These are phyloP conservation scores for Fusarium foetens DNA, from an alignment of 2,329 filamentous ascomycete genomes.

Conservation along the genomic window DNA sequence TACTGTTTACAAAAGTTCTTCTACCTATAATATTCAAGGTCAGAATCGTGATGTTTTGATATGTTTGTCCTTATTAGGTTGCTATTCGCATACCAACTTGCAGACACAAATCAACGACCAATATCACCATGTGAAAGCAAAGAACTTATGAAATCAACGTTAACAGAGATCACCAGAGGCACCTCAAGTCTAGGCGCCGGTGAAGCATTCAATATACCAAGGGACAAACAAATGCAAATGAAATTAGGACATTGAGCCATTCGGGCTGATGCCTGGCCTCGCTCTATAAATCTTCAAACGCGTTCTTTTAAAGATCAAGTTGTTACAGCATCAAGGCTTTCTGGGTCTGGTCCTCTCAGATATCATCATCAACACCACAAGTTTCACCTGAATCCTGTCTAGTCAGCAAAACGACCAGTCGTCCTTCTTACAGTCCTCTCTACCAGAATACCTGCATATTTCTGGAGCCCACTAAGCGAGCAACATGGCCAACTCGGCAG, in stretches of 20 bases:
- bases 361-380: neutral
- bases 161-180: neutral
- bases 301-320: neutral
- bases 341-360: neutral
- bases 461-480: neutral
- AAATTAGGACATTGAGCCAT: neutral
- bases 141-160: neutral
- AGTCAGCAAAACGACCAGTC: neutral
- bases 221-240: neutral
- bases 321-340: neutral
- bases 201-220: neutral
- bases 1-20: too few species aligned
- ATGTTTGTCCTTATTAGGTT: neutral
- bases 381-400: neutral
- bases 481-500: constrained; percentile 3
- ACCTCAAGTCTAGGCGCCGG: neutral
- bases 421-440: neutral
- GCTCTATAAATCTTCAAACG: neutral
- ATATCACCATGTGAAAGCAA: neutral
- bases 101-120: neutral
- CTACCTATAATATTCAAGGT: too few species aligned
- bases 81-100: neutral
- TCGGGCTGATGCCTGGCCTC: neutral
- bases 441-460: neutral
- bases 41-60: too few species aligned